phyloP scores from a whole-genome alignment of 306 rosid genomes.

The Trifolium repens region DNA sequence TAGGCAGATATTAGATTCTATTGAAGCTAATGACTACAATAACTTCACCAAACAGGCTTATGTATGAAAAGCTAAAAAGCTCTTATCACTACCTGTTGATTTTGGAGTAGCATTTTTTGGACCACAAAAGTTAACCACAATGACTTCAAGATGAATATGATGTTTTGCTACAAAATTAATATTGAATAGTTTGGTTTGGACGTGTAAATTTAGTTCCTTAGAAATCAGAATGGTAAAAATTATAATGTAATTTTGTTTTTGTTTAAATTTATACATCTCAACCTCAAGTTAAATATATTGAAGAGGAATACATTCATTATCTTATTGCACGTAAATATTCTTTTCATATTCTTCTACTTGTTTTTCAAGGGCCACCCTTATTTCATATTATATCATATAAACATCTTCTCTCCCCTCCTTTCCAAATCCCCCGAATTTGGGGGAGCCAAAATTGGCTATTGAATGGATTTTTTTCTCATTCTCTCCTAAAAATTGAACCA shows the following conservation, averaged over 20 bases:
- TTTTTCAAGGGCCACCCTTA: too few species aligned
- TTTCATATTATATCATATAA: too few species aligned
- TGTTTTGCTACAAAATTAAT: slow-evolving; percentile 15
- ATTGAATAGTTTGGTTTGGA: slow-evolving; percentile 18
- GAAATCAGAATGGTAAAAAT: slow-evolving; percentile 12
- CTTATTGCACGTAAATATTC: too few species aligned
- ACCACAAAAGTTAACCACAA: slow-evolving; percentile 54
- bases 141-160: slow-evolving; percentile 46
- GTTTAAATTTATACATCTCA: too few species aligned
- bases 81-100: slow-evolving; percentile 72
- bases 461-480: too few species aligned
- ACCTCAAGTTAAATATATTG: background rate
- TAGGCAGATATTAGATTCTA: slow-evolving; percentile 81
- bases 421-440: too few species aligned
- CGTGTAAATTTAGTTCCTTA: slow-evolving; percentile 33
- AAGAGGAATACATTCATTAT: too few species aligned
- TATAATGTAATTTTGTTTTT: background rate
- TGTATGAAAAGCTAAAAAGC: slow-evolving; percentile 76
- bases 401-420: too few species aligned
- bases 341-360: too few species aligned
- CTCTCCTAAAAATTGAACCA: too few species aligned
- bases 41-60: slow-evolving; percentile 90
- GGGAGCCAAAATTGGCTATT: too few species aligned
- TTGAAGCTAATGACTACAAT: slow-evolving; percentile 94
- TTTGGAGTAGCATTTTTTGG: slow-evolving; percentile 69